Evolutionary conservation across 805 yeast species (phyloP), one percentile per base, ranked within the genome.

Genomic region (Ogataea sp.): DNA sequence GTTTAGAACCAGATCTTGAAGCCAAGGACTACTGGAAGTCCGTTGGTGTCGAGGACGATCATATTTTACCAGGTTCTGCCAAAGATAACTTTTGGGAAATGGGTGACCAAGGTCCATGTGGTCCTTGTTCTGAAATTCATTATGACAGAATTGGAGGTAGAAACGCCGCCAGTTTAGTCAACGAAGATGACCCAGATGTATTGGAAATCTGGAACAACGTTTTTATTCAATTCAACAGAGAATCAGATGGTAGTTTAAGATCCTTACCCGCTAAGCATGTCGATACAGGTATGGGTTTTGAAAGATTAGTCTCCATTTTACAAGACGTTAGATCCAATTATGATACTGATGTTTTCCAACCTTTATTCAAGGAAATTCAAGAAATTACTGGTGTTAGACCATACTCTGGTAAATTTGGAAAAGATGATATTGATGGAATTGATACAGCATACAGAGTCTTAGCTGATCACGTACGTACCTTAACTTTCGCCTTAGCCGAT

Each of bases 101-200:
- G 99, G 99, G 99, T 54, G 99, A 94, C 58, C 97, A 90, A 70
- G 99, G 99, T 50, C 99, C 99, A 36, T 93, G 99, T 71, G 99
- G 99, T 46, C 99, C 99, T 38, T 94, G 98, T 68, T 83, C 95
- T 20, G 99, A 93, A 65, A 75, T 93, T 51, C 99, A 93, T 64
- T 93, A 87, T 62, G 99, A 93, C 65, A 80, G 98, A 67, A 88
- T 93, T 48, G 98, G 98, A 49, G 97, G 97, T 43, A 82, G 99
- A 71, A 90, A 93, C 57, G 98, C 97, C 40, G 71, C 97, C 16
- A 54, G 65, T 46, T 71, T 94, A 48, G 99, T 93, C 53, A 93
- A 93, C 61, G 78, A 77, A 79, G 99, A 93, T 65, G 99, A 93
- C 62, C 98, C 99, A 44, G 86, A 90, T 60, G 99, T 93, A 42